phyloP scores from a whole-genome alignment of 1,284 basidiomycete species.

The Trichosporon sp. region DNA sequence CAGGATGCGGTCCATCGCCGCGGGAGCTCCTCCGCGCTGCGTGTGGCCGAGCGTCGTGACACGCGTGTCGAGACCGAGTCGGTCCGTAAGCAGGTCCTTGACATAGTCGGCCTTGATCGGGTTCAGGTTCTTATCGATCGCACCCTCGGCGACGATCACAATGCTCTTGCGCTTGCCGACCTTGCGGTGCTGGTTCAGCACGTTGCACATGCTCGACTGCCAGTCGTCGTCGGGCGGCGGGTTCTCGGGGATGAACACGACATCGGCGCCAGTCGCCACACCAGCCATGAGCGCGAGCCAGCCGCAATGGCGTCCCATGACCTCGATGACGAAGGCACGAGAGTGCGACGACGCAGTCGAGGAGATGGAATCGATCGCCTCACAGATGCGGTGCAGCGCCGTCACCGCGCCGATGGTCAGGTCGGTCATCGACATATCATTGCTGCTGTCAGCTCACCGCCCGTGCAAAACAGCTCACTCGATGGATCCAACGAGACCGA shows the following conservation, averaged over 20 bases:
- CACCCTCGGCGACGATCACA: slow-evolving; percentile 95
- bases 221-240: slow-evolving; percentile 75
- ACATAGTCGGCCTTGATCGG: slow-evolving; percentile 87
- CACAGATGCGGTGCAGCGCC: slow-evolving; percentile 92
- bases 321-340: slow-evolving; percentile 95
- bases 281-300: slow-evolving; percentile 94
- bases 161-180: slow-evolving; percentile 96
- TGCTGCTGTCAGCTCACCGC: slow-evolving; percentile 47
- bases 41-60: slow-evolving; percentile 99
- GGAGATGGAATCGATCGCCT: slow-evolving; percentile 96
- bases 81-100: slow-evolving; percentile 78
- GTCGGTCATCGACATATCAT: slow-evolving; percentile 97
- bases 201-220: slow-evolving; percentile 88
- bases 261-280: slow-evolving; percentile 90
- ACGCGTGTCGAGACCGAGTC: slow-evolving; percentile 86
- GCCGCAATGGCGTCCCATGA: slow-evolving; percentile 98
- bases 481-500: slow-evolving; percentile 94
- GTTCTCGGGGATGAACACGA: slow-evolving; percentile 91
- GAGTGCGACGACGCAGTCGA: slow-evolving; percentile 94
- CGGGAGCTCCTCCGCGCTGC: slow-evolving; percentile 88
- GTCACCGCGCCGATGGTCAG: slow-evolving; percentile 95
- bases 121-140: slow-evolving; percentile 77
- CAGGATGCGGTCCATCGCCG: slow-evolving; percentile 88
- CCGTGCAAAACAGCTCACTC: slow-evolving; percentile 52
- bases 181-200: slow-evolving; percentile 81